These are phyloP conservation scores for Luffa acutangula DNA, from an alignment of 306 rosid species.

Conservation along the genomic window DNA sequence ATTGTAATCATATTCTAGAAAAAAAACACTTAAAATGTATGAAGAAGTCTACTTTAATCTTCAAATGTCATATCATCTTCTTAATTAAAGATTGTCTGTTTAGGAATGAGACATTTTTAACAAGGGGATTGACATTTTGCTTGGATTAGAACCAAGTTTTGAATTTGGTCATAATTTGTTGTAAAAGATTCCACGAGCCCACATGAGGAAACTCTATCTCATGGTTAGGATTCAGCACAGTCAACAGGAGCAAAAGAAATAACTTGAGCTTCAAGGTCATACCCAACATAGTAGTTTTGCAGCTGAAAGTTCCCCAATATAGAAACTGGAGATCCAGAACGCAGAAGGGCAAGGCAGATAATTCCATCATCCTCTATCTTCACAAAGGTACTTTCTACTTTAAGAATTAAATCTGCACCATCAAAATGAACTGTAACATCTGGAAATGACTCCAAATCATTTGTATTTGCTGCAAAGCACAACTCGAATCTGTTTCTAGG, in stretches of 20 bases:
- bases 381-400: constrained; percentile 8
- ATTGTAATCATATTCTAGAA: not conserved
- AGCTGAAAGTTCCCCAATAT: constrained; percentile 7
- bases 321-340: constrained; percentile 6
- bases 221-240: constrained; percentile 10
- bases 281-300: constrained; percentile 13
- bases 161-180: not conserved
- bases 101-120: not conserved
- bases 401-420: constrained; percentile 2
- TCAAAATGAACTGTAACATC: constrained; percentile 11
- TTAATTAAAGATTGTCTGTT: not conserved
- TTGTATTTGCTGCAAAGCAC: constrained; percentile 9
- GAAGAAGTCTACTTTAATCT: not conserved
- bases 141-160: not conserved
- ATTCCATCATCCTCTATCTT: constrained; percentile 5
- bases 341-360: constrained; percentile 18
- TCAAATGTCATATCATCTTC: not conserved
- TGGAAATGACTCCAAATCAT: constrained; percentile 7
- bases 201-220: not conserved
- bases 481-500: not conserved
- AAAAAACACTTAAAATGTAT: not conserved
- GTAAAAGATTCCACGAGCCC: not conserved
- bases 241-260: constrained; percentile 19
- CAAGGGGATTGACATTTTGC: not conserved
- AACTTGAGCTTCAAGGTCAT: constrained; percentile 16